Base-by-base conservation (phyloP, 805 yeast species). In the Barnettozyma wickerhamii region DNA sequence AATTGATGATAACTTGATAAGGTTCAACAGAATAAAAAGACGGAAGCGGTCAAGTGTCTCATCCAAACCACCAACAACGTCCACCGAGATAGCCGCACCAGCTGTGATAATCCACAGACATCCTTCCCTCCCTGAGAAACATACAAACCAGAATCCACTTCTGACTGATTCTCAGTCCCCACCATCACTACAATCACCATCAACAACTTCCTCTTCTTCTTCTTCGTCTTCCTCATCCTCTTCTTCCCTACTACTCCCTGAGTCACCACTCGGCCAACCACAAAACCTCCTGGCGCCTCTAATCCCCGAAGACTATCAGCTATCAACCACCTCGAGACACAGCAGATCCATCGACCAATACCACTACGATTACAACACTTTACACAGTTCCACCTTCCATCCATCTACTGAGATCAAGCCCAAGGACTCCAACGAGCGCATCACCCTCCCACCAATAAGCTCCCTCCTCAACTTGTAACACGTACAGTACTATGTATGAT, bases 1-100 rank as follows among this genome's bases (percentile, higher is more conserved):
- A 33, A 35, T 53, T 18, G 50, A 51, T 33, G 39, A 48, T 17
- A 46, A 43, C 26, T 31, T 52, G 18, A 45, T 51, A 12, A 43
- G 52, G 17, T 47, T 47, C 39, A 51, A 52, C 42, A 45, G 42
- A 37, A 45, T 53, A 9, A 50, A 49, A 41, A 46, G 55, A 37
- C 19, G 58, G 2, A 49, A 46, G 23, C 42, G 50, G 37, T 37
- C 42, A 3, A 18, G 29, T 19, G 26, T 19, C 3, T 19, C 36
- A 5, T 18, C 33, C 14, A 24, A 12, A 9, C n/a, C 31, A 10
- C 7, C 13, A 17, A 15, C 20, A 6, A 15, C 7, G 7, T 3
- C 15, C 30, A 7, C 13, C 7, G 7, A n/a, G 7, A n/a, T n/a
- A n/a, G 17, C 30, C 30, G n/a, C 30, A 13, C 17, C 30, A 28